phyloP scores from a whole-genome alignment of 2,329 filamentous ascomycete species.

The Aspergillus calidoustus region DNA sequence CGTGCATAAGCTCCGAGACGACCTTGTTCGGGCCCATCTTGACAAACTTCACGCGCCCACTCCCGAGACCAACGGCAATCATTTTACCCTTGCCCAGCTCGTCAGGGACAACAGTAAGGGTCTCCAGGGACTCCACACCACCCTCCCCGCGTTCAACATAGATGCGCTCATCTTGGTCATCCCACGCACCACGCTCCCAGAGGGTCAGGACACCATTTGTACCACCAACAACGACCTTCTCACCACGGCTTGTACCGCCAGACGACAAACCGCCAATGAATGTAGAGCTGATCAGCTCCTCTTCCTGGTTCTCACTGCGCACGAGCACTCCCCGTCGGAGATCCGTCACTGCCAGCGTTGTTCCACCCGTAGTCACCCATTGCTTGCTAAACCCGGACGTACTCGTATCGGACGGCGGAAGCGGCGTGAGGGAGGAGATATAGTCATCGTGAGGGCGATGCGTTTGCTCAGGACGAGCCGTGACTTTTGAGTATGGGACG shows the following conservation, averaged over 20 bases:
- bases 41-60: constrained; percentile 78
- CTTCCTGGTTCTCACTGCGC: constrained; percentile 91
- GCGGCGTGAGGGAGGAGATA: constrained; percentile 81
- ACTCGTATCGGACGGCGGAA: constrained; percentile 78
- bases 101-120: constrained; percentile 73
- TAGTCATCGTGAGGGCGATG: constrained; percentile 91
- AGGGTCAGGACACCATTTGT: constrained; percentile 82
- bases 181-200: constrained; percentile 95
- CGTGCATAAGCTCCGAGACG: constrained; percentile 70
- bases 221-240: constrained; percentile 77
- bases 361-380: constrained; percentile 91
- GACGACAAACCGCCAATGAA: constrained; percentile 78
- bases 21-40: constrained; percentile 75
- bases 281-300: constrained; percentile 81
- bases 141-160: constrained; percentile 67
- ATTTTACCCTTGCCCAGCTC: constrained; percentile 67
- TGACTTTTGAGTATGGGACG: constrained; percentile 57
- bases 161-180: constrained; percentile 90
- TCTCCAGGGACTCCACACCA: constrained; percentile 79
- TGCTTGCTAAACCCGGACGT: constrained; percentile 92
- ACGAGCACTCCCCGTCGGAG: constrained; percentile 83
- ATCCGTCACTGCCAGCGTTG: constrained; percentile 88
- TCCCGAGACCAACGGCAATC: constrained; percentile 78
- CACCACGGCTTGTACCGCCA: constrained; percentile 68
- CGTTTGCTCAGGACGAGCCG: constrained; percentile 73